Percentiles rank a stretch among this genome's conserved stretches.
Conservation (phyloP, 257 asterid genomes). For the Hygrophila difformis region DNA sequence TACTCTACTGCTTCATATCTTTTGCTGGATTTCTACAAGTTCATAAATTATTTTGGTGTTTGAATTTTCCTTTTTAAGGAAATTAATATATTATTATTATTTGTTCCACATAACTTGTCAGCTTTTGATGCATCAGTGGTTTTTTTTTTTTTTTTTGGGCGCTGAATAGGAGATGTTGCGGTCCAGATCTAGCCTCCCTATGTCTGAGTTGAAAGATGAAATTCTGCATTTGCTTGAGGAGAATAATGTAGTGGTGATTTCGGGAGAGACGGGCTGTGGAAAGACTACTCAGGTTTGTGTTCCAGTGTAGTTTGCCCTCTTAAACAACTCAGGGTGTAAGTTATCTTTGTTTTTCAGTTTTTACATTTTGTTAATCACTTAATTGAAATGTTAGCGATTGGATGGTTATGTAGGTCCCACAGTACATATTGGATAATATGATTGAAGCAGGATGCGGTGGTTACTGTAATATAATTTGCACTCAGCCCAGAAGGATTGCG, state of each 20-base stretch:
- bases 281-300: constrained; percentile 90
- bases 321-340: constrained; percentile 4
- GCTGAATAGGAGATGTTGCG: constrained; percentile 66
- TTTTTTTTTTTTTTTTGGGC: too few species aligned
- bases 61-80: not conserved
- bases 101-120: constrained; percentile 6
- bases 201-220: constrained; percentile 66
- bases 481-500: constrained; percentile 99
- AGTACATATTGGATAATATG: constrained; percentile 89
- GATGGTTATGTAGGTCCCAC: constrained; percentile 72
- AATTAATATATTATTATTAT: not conserved
- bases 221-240: constrained; percentile 58
- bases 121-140: constrained; percentile 14
- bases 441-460: constrained; percentile 87
- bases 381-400: too few species aligned
- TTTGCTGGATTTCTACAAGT: not conserved
- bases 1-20: not conserved
- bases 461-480: constrained; percentile 77
- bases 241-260: constrained; percentile 74
- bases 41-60: too few species aligned
- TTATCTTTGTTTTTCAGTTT: not conserved
- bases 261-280: constrained; percentile 99
- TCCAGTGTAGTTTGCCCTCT: constrained; percentile 5
- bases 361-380: not conserved
- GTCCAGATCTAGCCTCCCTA: constrained; percentile 76